Evolutionary conservation across 176 grass and related monocot genomes (phyloP).

Genomic region (Oryza rufipogon): DNA sequence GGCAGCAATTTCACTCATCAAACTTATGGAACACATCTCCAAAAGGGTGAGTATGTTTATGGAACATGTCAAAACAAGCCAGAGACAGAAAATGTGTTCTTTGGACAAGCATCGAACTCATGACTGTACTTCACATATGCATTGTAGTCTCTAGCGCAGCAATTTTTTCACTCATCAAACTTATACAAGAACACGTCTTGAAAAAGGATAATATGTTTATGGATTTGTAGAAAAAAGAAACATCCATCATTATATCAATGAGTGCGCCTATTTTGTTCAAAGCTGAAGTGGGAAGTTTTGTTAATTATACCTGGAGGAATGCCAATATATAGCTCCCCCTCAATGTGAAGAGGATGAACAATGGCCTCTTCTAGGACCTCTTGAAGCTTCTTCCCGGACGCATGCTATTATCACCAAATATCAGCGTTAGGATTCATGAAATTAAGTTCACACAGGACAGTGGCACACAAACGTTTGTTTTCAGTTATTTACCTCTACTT

Average conservation of each 20-base stretch:
- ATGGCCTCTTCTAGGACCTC: conserved; percentile 92
- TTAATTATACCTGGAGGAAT: conserved; percentile 75
- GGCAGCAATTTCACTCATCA: background rate
- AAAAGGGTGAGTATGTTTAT: too few relatives aligned
- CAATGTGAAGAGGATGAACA: conserved; percentile 90
- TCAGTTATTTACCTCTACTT: background rate
- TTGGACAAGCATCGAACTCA: too few relatives aligned
- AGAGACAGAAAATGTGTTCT: too few relatives aligned
- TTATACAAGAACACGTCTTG: background rate
- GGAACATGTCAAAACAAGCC: too few relatives aligned
- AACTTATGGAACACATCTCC: too few relatives aligned
- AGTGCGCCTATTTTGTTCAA: too few relatives aligned
- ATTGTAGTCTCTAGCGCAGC: background rate
- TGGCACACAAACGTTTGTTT: background rate
- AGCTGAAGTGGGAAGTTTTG: background rate
- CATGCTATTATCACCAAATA: conserved; percentile 68
- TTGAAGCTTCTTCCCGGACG: conserved; percentile 91
- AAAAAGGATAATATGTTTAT: background rate
- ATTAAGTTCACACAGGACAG: conserved; percentile 1
- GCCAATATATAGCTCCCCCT: conserved; percentile 90
- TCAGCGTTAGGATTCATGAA: conserved; percentile 30
- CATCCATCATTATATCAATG: too few relatives aligned
- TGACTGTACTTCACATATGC: too few relatives aligned
- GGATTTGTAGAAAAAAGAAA: too few relatives aligned
- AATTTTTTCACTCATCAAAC: background rate